Evolutionary conservation across 1,139 yeast species (phyloP), one percentile per base, ranked within the genome.

Genomic region (Meyerozyma athensensis): DNA sequence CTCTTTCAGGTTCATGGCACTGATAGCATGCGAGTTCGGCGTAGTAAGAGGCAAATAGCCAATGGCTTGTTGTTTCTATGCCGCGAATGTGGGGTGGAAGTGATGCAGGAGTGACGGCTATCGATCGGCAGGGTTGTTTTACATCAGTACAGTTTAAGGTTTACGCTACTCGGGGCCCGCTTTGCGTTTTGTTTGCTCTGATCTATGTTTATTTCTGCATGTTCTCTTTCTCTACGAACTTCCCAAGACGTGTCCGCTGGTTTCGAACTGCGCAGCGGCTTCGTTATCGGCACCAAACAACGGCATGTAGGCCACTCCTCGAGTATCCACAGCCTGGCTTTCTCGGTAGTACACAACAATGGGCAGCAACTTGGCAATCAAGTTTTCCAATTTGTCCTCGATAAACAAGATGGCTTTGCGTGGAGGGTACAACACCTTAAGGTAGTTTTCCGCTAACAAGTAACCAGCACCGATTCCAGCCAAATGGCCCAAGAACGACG

Each of bases 401-500:
- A 86, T 83, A 60, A 71, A 79, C 44, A 79, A 72, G 14, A 87
- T 73, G 2, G 77, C 71, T 46, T 72, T 66, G 43, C 82, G 74
- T 7, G 96, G 92, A 3, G 89, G 86, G 44, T 74, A 74, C 52
- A 82, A 61, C 32, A 67, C 56, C 32, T 67, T 67, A 41, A 87
- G 61, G 44, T 63, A 68, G 9, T 83, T 92, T 51, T 69, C 59
- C 3, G 76, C 85, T 52, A 84, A 58, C 37, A 68, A 54, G 47
- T 56, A 68, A 5, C 75, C 75, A 19, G 70, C 47, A 13, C 63
- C 50, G 31, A 68, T 61, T 2, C 71, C 75, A 9, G 65, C 60
- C 47, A 68, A 58, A 56, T 89, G 96, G 18, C 96, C 95, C 48
- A 81, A 63, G 47, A 87, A 80, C 38, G 92, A 81, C 8, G 90